Evolutionary conservation across 176 grass and related monocot genomes (phyloP), one percentile per base, ranked within the genome.

Genomic region (Panicum miliaceum): DNA sequence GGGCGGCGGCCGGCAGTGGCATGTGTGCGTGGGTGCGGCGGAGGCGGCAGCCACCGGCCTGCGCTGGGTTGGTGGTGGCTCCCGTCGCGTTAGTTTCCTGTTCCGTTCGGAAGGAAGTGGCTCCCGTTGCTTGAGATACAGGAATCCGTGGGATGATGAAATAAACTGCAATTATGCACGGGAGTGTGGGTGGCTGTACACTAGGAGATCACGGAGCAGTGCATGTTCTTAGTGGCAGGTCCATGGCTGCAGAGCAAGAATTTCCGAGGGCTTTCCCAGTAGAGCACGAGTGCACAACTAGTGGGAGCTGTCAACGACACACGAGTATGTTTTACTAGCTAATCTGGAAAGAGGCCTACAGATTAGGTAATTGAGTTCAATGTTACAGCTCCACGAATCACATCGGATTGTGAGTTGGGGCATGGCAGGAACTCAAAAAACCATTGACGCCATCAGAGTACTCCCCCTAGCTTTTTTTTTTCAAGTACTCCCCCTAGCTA

Each of bases 1-100:
- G 73, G 5, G 83, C 72, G 26, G 61, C 61, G 11, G 77, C 51
- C 79, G 83, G 88, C 78, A 86, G 72, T 64, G 64, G 64, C 88
- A 82, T 82, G 88, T 86, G 84, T 77, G 74, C 69, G 72, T 43
- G 52, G 71, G 71, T 25, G 68, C 81, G 12, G 73, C 22, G 51
- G 69, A 68, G 69, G 68, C 76, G 50, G 29, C 77, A 69, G 2
- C 76, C 68, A 80, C 81, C 22, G 3, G 12, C 26, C 46, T 54
- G 19, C 19, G 48, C 23, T 68, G 47, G 64, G 50, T 52, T 77
- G 75, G 56, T 4, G 0, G 76, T 68, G 79, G 64, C 22, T 12
- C 63, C 16, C 4, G 45, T 16, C 0, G 32, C 20, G 45, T 52
- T 18, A 67, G 12, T 26, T 25, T 12, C 22, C 12, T 52, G 22